These are phyloP conservation scores for Nosema granulosis DNA, from an alignment of 371 early-diverging fungal genomes.

Conservation along the genomic window DNA sequence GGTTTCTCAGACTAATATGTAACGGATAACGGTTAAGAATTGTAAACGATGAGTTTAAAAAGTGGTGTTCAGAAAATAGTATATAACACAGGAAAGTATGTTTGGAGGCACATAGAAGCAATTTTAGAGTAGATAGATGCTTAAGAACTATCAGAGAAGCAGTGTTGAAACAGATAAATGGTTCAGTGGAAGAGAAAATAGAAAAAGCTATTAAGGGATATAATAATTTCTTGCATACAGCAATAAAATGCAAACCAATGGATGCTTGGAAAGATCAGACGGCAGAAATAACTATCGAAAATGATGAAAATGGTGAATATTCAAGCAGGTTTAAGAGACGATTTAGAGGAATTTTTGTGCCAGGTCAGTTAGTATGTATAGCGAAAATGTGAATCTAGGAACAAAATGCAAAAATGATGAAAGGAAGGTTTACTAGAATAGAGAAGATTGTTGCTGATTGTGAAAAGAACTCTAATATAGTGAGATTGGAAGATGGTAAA, in stretches of 20 bases:
- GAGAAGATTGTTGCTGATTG: not conserved
- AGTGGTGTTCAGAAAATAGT: not conserved
- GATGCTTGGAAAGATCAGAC: not conserved
- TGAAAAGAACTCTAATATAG: not conserved
- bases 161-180: conserved; percentile 1
- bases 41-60: not conserved
- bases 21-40: conserved; percentile 46
- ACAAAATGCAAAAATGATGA: conserved; percentile 1
- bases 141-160: conserved; percentile 27
- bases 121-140: conserved; percentile 39
- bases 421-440: conserved; percentile 8
- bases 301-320: not conserved
- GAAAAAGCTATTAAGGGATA: not conserved
- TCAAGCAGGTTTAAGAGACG: not conserved
- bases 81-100: not conserved
- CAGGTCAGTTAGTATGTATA: not conserved
- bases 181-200: too few species aligned
- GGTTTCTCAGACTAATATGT: conserved; percentile 20
- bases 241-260: not conserved
- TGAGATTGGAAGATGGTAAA: not conserved
- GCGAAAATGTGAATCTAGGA: not conserved
- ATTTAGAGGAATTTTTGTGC: not conserved
- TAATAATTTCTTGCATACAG: not conserved
- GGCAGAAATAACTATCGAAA: not conserved
- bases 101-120: conserved; percentile 28